Conservation (phyloP, 2,329 filamentous ascomycete species). For the Trichoderma arundinaceum region DNA sequence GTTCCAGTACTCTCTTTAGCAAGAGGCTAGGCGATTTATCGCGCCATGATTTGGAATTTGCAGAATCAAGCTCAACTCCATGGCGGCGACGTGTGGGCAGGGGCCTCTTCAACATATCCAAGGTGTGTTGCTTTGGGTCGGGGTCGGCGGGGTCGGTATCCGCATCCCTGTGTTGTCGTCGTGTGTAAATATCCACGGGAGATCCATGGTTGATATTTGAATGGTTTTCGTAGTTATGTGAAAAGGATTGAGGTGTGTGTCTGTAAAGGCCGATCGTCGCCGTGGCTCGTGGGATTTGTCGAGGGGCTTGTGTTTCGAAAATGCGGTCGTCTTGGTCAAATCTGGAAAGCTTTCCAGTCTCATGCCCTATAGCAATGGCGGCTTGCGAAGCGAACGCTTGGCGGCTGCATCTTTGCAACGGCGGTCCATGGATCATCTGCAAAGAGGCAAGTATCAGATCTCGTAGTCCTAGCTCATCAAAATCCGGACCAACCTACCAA, state of each 20-base stretch:
- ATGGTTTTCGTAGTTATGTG: not conserved
- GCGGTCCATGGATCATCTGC: slow-evolving; percentile 24
- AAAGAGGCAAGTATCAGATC: slow-evolving; percentile 9
- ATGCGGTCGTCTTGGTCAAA: slow-evolving; percentile 15
- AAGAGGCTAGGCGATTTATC: slow-evolving; percentile 36
- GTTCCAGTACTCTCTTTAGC: slow-evolving; percentile 36
- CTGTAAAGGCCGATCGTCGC: not conserved
- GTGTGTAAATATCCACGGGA: not conserved
- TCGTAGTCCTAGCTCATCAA: not conserved
- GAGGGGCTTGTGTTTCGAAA: not conserved
- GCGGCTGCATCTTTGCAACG: slow-evolving; percentile 2
- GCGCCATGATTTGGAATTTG: slow-evolving; percentile 14
- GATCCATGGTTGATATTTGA: not conserved
- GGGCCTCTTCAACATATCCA: not conserved
- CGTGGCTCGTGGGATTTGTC: not conserved
- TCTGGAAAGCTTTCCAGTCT: not conserved
- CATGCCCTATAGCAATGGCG: slow-evolving; percentile 12
- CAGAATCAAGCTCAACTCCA: not conserved
- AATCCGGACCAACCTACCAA: slow-evolving; percentile 35
- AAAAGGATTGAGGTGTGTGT: not conserved
- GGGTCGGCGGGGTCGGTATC: not conserved
- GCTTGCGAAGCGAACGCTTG: slow-evolving; percentile 24
- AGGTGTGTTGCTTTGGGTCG: not conserved
- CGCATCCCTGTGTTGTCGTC: not conserved
- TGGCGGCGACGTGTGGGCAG: not conserved